These are phyloP conservation scores for Ogataea thermomethanolica DNA, from an alignment of 805 yeast genomes.

Conservation along the genomic window DNA sequence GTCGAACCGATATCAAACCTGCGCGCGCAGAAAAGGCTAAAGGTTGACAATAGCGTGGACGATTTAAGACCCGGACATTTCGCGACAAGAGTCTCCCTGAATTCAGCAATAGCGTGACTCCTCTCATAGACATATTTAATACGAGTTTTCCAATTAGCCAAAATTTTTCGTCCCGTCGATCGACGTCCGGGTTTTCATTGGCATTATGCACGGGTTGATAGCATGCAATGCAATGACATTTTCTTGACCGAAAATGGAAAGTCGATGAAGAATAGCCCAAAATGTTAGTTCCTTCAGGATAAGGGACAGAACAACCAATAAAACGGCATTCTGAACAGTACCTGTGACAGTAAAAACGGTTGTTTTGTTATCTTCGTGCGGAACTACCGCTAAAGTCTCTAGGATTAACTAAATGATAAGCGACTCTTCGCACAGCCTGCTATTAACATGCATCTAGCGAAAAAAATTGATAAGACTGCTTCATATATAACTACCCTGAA, in stretches of 20 bases:
- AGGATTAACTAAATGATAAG: neutral
- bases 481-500: neutral
- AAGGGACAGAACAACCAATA: neutral
- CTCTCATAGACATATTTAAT: conserved; percentile 3
- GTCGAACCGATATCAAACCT: conserved; percentile 4
- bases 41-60: neutral
- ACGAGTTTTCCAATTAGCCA: conserved; percentile 1
- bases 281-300: neutral
- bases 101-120: neutral
- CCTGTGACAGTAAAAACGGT: too few species aligned
- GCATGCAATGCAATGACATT: neutral
- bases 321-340: neutral
- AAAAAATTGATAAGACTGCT: neutral
- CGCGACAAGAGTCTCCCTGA: conserved; percentile 1
- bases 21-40: neutral
- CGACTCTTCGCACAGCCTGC: neutral
- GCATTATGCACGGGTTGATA: neutral
- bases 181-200: neutral
- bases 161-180: conserved; percentile 7
- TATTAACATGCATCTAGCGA: too few species aligned
- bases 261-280: neutral
- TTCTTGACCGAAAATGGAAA: neutral
- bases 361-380: too few species aligned
- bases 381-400: too few species aligned
- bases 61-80: neutral